These are phyloP conservation scores for Guyanaporus albipodus DNA, from an alignment of 768 basidiomycete genomes.

Conservation along the genomic window DNA sequence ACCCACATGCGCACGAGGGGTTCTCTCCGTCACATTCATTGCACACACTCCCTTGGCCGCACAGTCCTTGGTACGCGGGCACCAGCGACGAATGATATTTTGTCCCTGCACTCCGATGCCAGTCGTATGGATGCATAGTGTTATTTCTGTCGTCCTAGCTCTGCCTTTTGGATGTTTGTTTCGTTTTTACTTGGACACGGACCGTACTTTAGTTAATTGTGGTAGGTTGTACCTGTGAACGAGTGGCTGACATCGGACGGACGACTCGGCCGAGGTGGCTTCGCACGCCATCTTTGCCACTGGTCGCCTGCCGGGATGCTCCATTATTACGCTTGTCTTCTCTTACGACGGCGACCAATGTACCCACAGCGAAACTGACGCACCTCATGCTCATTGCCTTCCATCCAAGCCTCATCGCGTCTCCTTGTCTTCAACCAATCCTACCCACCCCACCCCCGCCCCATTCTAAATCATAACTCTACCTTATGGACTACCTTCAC, in stretches of 20 bases:
- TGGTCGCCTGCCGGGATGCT: not conserved
- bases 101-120: too few relatives aligned
- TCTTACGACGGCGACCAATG: conserved; percentile 11
- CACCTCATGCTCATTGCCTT: conserved; percentile 15
- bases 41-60: conserved; percentile 1
- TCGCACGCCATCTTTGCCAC: conserved; percentile 3
- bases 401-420: not conserved
- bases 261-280: conserved; percentile 18
- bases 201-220: too few relatives aligned
- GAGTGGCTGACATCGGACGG: too few relatives aligned
- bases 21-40: too few relatives aligned
- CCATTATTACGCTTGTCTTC: too few relatives aligned
- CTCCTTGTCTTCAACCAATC: too few relatives aligned
- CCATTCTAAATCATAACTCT: not conserved
- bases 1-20: too few relatives aligned
- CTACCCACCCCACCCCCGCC: not conserved
- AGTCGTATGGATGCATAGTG: too few relatives aligned
- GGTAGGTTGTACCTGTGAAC: too few relatives aligned
- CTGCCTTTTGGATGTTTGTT: not conserved
- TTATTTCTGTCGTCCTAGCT: too few relatives aligned
- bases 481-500: conserved; percentile 22
- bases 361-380: conserved; percentile 21
- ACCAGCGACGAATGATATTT: conserved; percentile 16
- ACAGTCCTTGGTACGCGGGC: not conserved
- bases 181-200: not conserved